phyloP scores from a whole-genome alignment of 495 filamentous ascomycete genomes.

The Penicillium cinerascens region DNA sequence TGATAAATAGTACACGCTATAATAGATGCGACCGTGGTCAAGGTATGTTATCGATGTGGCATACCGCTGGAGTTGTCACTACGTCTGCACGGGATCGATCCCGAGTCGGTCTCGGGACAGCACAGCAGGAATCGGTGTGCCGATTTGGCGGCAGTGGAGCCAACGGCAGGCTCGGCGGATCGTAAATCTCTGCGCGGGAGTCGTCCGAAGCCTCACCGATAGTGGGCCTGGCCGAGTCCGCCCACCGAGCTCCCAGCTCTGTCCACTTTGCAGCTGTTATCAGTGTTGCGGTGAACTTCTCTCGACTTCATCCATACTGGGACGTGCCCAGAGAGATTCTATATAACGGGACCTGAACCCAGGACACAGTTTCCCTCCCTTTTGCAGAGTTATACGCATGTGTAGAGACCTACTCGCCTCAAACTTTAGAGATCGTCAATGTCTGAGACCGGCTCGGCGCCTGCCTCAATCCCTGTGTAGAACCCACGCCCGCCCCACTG shows the following conservation, averaged over 20 bases:
- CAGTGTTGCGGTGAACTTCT: neutral
- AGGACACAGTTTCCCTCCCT: neutral
- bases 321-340: constrained; percentile 2
- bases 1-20: neutral
- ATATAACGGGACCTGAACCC: constrained; percentile 12
- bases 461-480: constrained; percentile 10
- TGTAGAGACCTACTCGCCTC: neutral
- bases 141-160: constrained; percentile 22
- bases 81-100: constrained; percentile 5
- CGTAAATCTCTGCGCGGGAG: constrained; percentile 22
- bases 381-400: neutral
- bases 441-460: neutral
- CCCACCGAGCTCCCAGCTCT: constrained; percentile 3
- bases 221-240: constrained; percentile 14
- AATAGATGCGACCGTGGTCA: neutral
- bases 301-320: neutral
- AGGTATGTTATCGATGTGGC: neutral
- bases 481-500: constrained; percentile 16
- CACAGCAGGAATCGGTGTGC: constrained; percentile 25
- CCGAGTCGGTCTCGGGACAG: constrained; percentile 24
- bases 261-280: constrained; percentile 10
- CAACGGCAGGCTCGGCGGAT: constrained; percentile 12
- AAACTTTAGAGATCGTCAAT: neutral
- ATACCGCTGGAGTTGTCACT: neutral
- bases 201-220: constrained; percentile 23